Evolutionary conservation across 2,329 filamentous ascomycete genomes (phyloP).

Genomic region (Cyphellophora europaea): DNA sequence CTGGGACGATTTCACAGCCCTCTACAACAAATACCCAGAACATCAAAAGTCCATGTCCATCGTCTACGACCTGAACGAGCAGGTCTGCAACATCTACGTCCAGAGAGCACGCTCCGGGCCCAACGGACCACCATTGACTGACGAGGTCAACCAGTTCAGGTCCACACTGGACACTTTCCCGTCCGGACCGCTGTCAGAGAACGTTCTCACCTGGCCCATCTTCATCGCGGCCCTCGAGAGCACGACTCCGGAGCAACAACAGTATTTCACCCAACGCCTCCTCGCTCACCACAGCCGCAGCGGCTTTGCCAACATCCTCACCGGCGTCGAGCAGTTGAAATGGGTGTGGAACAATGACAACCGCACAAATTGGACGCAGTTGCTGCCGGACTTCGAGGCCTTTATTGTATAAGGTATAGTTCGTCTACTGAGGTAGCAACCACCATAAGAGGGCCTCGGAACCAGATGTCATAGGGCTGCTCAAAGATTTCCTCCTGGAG

Average conservation of each 20-base stretch:
- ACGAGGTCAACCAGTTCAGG: not conserved
- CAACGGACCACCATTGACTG: conserved; percentile 2
- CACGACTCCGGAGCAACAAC: conserved; percentile 23
- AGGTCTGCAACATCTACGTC: conserved; percentile 18
- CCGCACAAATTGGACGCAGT: not conserved
- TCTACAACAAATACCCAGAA: conserved; percentile 10
- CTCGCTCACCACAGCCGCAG: conserved; percentile 23
- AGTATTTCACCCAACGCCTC: conserved; percentile 26
- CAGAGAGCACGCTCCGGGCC: conserved; percentile 8
- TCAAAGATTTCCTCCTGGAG: too few relatives aligned
- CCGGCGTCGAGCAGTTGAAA: conserved; percentile 25
- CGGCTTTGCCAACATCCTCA: conserved; percentile 29
- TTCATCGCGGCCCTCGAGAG: conserved; percentile 34
- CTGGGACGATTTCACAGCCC: conserved; percentile 3
- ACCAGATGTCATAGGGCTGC: not conserved
- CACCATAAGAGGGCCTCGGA: conserved; percentile 3
- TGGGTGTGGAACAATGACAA: conserved; percentile 25
- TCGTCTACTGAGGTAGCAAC: not conserved
- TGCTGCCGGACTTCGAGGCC: not conserved
- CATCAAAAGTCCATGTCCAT: conserved; percentile 1
- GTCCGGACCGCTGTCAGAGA: not conserved
- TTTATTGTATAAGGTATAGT: not conserved
- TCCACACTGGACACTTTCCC: not conserved
- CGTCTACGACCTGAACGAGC: conserved; percentile 1
- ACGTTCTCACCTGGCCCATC: conserved; percentile 30